Base-by-base conservation (phyloP, 306 rosid genomes). In the Rosa rugosa region DNA sequence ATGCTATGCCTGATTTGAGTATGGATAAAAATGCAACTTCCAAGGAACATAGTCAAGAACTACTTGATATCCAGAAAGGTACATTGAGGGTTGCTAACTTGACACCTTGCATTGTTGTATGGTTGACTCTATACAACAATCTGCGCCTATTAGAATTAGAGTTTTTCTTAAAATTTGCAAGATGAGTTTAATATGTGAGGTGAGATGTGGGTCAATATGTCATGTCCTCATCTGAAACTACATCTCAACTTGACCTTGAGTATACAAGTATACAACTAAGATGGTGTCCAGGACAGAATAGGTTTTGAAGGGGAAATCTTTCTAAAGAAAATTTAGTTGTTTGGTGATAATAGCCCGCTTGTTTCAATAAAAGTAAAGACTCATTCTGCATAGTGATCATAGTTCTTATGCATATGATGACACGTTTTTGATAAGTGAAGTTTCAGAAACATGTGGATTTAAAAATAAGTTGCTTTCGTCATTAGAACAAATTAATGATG, bases 1-100 rank as follows among this genome's bases (percentile, higher is more conserved):
- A 23, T 81, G 12, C 54, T 23, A 42, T 56, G 3, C 11, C 45
- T 44, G 64, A 17, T 23, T 12, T 36, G 14, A 20, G 36, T 17
- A 14, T 67, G 64, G 82, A 74, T 64, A 57, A 25, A 36, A 68
- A 23, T 59, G 72, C 53, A 38, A 54, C 73, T 10, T 74, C 53
- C 40, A 44, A 31, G 25, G 60, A 57, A 38, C 41, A 46, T 75
- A 11, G 23, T 20, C 75, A 72, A 69, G 71, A 41, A 31, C 23
- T 50, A 40, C 7, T 64, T 76, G 14, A 49, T 76, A 66, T 45
- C 62, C 50, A 41, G 27, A 22, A 77, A 50, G 81, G 69, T 53
- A 76, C 38, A 42, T n/a, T 75, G 4, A 54, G 13, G 23, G 72
- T 51, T 72, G 17, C 67, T 42, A 42, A 42, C 45, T 42, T 42